phyloP scores from a whole-genome alignment of 495 filamentous ascomycete species.

The Annulohypoxylon bovei region DNA sequence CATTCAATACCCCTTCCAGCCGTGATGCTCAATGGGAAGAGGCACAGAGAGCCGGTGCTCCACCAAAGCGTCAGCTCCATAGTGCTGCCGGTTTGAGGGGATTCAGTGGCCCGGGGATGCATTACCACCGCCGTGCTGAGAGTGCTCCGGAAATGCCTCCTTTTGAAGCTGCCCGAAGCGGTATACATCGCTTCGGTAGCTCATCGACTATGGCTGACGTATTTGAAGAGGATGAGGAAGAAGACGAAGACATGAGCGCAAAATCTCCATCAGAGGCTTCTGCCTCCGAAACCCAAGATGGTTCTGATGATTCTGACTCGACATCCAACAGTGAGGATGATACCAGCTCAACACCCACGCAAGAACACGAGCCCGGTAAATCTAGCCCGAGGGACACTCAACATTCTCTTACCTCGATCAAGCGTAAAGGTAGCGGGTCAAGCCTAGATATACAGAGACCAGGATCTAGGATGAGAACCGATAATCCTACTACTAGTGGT shows the following conservation, averaged over 20 bases:
- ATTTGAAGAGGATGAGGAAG: conserved; percentile 95
- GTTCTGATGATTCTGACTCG: conserved; percentile 38
- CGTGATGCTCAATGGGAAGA: conserved; percentile 66
- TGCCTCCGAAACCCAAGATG: conserved; percentile 30
- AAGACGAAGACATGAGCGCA: conserved; percentile 55
- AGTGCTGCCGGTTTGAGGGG: conserved; percentile 82
- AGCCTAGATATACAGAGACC: conserved; percentile 46
- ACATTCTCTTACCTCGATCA: conserved; percentile 30
- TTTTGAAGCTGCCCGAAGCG: conserved; percentile 74
- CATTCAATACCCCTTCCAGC: conserved; percentile 83
- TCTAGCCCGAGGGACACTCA: conserved; percentile 12
- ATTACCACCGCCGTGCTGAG: conserved; percentile 90
- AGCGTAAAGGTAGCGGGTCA: conserved; percentile 54
- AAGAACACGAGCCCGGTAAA: conserved; percentile 33
- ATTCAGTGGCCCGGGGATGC: conserved; percentile 83
- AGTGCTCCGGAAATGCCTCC: conserved; percentile 90
- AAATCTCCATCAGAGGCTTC: conserved; percentile 43
- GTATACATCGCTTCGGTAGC: conserved; percentile 66
- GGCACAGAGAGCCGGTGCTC: conserved; percentile 65
- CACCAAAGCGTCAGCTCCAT: conserved; percentile 81
- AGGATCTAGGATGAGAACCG: conserved; percentile 48
- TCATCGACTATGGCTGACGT: conserved; percentile 85
- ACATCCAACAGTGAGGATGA: conserved; percentile 36
- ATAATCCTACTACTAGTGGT: conserved; percentile 51
- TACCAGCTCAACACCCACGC: conserved; percentile 42